Base-by-base conservation (phyloP, 2,329 filamentous ascomycete genomes). In the Graphilbum sp. region DNA sequence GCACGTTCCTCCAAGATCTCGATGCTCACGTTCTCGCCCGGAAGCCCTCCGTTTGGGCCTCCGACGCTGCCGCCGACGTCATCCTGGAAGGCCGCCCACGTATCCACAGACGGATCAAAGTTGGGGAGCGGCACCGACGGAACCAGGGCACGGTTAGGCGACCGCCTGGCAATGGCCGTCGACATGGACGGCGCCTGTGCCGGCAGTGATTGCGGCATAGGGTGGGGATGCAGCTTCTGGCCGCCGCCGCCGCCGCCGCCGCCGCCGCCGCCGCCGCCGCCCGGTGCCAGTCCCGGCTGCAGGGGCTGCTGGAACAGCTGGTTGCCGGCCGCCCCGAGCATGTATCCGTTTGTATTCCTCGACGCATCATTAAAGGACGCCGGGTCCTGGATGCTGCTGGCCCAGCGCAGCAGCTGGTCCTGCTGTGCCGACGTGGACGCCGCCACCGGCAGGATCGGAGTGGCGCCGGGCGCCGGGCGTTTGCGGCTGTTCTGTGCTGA, bases 1-100 rank as follows among this genome's bases (percentile, higher is more conserved):
- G 86, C 87, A 58, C 76, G 76, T 53, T 80, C 75, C 52, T 93
- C 85, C 43, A 95, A 61, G 39, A 81, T 67, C 44, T 87, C 80
- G 42, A 92, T 69, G 46, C 76, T 84, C 46, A 92, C 78, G 50
- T 74, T 64, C 53, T 77, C 72, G 31, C 61, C 61, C 40, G 44
- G 42, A 13, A 60, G 21, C 2, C 41, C 38, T n/a, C 46, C 23
- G 24, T 34, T 36, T 8, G 25, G 29, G n/a, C 16, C 29, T 24
- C 23, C 30, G 12, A 16, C 20, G 18, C 16, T 32, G 10, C 15
- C 24, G 24, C 11, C 12, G 15, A 4, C 27, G 20, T 69, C 64
- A 8, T 64, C 59, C n/a, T 49, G 51, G 43, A 64, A 66, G 16
- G 50, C 50, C 15, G 50, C 44, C 61, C 62, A 64, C 1, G 52